These are phyloP conservation scores for Auricularia cornea DNA, from an alignment of 768 basidiomycete genomes.

Conservation along the genomic window DNA sequence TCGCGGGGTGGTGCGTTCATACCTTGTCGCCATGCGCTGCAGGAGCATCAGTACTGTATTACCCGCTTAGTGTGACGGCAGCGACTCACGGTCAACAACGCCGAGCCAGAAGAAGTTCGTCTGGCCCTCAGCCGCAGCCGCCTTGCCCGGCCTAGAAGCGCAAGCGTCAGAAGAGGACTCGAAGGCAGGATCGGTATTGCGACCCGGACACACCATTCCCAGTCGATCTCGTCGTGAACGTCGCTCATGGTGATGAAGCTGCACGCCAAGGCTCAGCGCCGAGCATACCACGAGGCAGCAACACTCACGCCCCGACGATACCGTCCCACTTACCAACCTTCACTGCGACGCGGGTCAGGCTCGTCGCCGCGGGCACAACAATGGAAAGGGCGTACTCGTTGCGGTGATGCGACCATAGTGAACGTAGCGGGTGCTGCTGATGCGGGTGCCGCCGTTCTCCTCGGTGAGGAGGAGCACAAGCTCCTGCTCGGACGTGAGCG, in stretches of 20 bases:
- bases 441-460: constrained; percentile 62
- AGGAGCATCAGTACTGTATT: not conserved
- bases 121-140: constrained; percentile 52
- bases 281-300: not conserved
- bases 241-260: constrained; percentile 70
- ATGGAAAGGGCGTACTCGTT: constrained; percentile 30
- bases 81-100: constrained; percentile 4
- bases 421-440: constrained; percentile 74
- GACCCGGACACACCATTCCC: constrained; percentile 51
- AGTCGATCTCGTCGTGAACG: constrained; percentile 80
- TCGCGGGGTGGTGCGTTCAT: too few relatives aligned
- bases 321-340: constrained; percentile 76
- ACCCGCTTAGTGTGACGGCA: not conserved
- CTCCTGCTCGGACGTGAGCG: constrained; percentile 56
- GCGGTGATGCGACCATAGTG: constrained; percentile 74
- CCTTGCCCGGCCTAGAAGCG: constrained; percentile 19
- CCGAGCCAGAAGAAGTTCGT: constrained; percentile 62
- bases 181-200: not conserved
- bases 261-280: not conserved
- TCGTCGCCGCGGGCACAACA: not conserved
- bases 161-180: constrained; percentile 8
- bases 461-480: constrained; percentile 61
- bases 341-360: constrained; percentile 30
- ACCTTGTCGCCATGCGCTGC: constrained; percentile 34
- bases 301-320: constrained; percentile 55